Conservation (phyloP, 202 grass and related monocot genomes). For the Cymbopogon flexuosus region DNA sequence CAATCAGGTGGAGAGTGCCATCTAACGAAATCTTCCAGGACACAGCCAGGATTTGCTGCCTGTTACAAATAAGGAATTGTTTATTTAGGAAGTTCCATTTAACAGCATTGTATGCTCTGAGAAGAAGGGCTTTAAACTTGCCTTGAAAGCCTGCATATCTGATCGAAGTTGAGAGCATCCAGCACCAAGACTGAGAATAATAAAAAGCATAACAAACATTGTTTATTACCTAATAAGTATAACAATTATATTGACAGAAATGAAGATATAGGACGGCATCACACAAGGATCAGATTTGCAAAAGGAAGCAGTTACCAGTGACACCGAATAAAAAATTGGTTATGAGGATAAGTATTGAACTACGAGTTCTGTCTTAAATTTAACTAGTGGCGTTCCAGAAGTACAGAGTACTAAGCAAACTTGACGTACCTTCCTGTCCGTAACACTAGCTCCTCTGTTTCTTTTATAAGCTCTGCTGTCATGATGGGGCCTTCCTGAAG, state of each 20-base stretch:
- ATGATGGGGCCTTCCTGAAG: constrained; percentile 86
- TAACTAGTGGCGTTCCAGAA: constrained; percentile 2
- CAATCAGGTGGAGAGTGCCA: constrained; percentile 98
- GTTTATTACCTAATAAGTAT: background rate
- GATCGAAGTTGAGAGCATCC: constrained; percentile 96
- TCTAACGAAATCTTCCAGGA: constrained; percentile 91
- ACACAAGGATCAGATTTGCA: constrained; percentile 3
- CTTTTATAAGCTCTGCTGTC: constrained; percentile 98
- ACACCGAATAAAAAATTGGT: background rate
- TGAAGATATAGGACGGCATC: background rate
- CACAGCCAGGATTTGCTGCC: constrained; percentile 96
- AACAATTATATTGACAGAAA: constrained; percentile 9
- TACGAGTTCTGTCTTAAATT: background rate
- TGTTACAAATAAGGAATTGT: constrained; percentile 25
- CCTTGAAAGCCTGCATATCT: constrained; percentile 99
- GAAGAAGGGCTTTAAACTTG: constrained; percentile 46
- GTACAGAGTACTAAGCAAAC: background rate
- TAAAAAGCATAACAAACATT: constrained; percentile 34
- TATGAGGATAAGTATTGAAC: background rate
- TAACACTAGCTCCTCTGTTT: constrained; percentile 91
- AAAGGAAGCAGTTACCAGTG: background rate
- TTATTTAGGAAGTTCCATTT: constrained; percentile 25
- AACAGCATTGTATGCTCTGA: background rate
- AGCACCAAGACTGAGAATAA: constrained; percentile 76
- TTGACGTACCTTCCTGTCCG: constrained; percentile 77